phyloP scores from a whole-genome alignment of 169 alveolate genomes.

The Eimeria brunetti region DNA sequence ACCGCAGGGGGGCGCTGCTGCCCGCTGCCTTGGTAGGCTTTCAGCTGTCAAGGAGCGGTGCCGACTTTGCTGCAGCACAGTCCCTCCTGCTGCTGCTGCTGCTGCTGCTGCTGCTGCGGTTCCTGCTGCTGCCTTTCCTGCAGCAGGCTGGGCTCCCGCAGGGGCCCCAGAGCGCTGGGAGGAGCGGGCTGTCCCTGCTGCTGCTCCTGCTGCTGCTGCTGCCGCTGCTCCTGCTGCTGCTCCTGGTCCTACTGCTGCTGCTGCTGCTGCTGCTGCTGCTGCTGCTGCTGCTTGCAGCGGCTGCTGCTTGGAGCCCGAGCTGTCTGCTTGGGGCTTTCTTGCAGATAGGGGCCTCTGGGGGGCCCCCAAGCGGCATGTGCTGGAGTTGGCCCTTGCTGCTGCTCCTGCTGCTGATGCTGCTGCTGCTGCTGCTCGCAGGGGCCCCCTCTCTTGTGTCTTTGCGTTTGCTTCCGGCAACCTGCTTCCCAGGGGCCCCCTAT shows the following conservation, averaged over 20 bases:
- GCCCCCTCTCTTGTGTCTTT: constrained; percentile 1
- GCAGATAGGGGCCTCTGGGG: neutral
- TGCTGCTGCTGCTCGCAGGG: neutral
- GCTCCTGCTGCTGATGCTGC: neutral
- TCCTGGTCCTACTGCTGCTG: too few species aligned
- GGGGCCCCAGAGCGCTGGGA: neutral
- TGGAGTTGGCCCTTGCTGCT: constrained; percentile 9
- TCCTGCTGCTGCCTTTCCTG: too few species aligned
- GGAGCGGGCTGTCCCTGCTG: neutral
- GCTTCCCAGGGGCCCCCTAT: neutral
- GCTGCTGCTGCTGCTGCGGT: neutral
- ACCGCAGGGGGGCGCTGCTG: neutral
- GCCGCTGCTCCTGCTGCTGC: constrained; percentile 1
- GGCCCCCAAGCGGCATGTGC: neutral
- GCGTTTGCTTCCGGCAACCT: neutral
- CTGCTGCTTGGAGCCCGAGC: neutral
- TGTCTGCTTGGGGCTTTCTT: neutral
- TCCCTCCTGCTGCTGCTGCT: neutral
- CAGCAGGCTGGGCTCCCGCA: constrained; percentile 11
- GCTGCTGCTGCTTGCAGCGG: neutral
- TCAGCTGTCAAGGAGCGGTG: constrained; percentile 30
- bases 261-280: too few species aligned
- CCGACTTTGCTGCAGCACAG: constrained; percentile 1
- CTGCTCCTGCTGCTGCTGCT: neutral
- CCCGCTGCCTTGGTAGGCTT: neutral